These are phyloP conservation scores for Salvia splendens DNA, from an alignment of 257 asterid species.

Conservation along the genomic window DNA sequence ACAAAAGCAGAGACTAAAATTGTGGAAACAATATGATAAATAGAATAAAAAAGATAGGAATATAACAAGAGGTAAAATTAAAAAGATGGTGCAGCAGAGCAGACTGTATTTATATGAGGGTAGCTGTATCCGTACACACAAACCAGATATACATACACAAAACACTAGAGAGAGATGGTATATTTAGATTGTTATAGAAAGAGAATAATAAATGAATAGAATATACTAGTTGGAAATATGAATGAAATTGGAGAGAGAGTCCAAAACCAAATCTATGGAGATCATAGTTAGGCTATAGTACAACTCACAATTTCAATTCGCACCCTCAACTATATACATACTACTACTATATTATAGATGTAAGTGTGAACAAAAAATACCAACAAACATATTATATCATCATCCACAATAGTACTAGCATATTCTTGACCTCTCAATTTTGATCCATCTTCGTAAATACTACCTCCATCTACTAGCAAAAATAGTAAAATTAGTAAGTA, in stretches of 20 bases:
- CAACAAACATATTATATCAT: too few relatives aligned
- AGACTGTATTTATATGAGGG: slow-evolving; percentile 4
- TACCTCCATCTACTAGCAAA: too few relatives aligned
- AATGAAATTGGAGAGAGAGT: slow-evolving; percentile 7
- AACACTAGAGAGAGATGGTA: neutral
- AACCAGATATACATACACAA: neutral
- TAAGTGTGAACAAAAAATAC: too few relatives aligned
- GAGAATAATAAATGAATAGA: slow-evolving; percentile 39
- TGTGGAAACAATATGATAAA: neutral
- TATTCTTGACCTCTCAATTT: too few relatives aligned
- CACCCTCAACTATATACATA: slow-evolving; percentile 2
- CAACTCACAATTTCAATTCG: slow-evolving; percentile 9
- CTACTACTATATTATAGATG: too few relatives aligned
- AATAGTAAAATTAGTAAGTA: too few relatives aligned
- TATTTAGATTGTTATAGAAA: neutral
- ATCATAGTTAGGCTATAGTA: slow-evolving; percentile 3
- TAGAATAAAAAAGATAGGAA: slow-evolving; percentile 20
- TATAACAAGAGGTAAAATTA: slow-evolving; percentile 18
- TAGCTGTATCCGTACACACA: neutral
- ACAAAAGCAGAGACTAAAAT: too few relatives aligned
- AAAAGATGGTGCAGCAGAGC: neutral
- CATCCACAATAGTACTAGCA: too few relatives aligned
- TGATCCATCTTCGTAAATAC: too few relatives aligned
- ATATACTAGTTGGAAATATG: slow-evolving; percentile 22
- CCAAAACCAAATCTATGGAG: slow-evolving; percentile 42